These are phyloP conservation scores for Trichopus zeylanicus DNA, from an alignment of 116 monocot species.

Conservation along the genomic window DNA sequence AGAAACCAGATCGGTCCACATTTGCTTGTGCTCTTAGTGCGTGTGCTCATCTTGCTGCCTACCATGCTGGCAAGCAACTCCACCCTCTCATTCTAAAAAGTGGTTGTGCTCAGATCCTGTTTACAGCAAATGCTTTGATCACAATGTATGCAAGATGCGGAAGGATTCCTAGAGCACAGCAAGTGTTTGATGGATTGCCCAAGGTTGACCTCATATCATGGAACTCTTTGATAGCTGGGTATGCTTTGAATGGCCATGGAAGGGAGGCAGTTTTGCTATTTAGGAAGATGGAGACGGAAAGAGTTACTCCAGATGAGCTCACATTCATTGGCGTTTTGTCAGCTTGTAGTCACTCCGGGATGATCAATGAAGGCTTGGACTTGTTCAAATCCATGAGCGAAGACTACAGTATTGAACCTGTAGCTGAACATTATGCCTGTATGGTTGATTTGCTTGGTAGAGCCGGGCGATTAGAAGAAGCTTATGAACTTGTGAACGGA, in stretches of 20 bases:
- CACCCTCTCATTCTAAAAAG: conserved; percentile 24
- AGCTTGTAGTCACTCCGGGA: conserved; percentile 28
- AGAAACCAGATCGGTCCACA: conserved; percentile 42
- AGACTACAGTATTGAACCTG: conserved; percentile 4
- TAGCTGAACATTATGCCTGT: conserved; percentile 32
- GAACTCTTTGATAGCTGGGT: conserved; percentile 36
- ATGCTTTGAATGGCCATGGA: conserved; percentile 26
- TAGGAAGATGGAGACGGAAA: conserved; percentile 11
- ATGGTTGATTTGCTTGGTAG: conserved; percentile 27
- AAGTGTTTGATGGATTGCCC: conserved; percentile 7
- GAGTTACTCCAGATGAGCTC: conserved; percentile 13
- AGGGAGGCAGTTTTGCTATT: conserved; percentile 15
- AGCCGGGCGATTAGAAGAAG: conserved; percentile 26
- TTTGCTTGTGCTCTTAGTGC: conserved; percentile 33
- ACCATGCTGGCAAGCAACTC: conserved; percentile 38
- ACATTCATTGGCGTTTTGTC: conserved; percentile 25
- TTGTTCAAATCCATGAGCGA: conserved; percentile 15
- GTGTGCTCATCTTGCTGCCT: conserved; percentile 45
- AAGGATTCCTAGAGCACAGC: conserved; percentile 10
- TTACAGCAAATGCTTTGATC: conserved; percentile 43
- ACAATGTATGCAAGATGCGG: conserved; percentile 63
- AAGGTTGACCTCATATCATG: conserved; percentile 12
- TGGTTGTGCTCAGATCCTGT: conserved; percentile 23
- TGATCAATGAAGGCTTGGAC: conserved; percentile 22
- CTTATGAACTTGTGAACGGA: conserved; percentile 13